phyloP scores from a whole-genome alignment of 2,329 filamentous ascomycete species.

The Phoma sp. region DNA sequence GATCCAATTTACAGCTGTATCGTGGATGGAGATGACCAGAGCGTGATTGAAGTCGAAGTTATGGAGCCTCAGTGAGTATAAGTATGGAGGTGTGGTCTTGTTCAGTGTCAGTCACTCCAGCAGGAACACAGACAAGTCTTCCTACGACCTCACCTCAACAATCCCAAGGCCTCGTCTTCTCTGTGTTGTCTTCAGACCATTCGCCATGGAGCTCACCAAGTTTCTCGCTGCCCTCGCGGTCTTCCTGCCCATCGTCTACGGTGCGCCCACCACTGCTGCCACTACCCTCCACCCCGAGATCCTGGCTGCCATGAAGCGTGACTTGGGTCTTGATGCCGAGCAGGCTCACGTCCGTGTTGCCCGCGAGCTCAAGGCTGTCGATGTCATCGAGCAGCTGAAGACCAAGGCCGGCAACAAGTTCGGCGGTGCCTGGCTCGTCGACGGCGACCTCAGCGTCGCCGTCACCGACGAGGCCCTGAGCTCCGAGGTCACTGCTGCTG shows the following conservation, averaged over 20 bases:
- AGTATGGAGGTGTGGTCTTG: conserved; percentile 19
- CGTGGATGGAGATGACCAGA: conserved; percentile 5
- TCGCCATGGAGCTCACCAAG: conserved; percentile 48
- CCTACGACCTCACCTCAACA: conserved; percentile 32
- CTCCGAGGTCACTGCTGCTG: conserved; percentile 45
- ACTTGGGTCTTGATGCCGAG: conserved; percentile 49
- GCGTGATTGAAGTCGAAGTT: conserved; percentile 8
- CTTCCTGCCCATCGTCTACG: conserved; percentile 50
- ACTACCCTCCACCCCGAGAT: conserved; percentile 50
- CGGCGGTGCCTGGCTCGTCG: conserved; percentile 50
- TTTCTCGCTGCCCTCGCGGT: conserved; percentile 49
- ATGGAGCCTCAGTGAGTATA: conserved; percentile 22
- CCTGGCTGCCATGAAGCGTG: conserved; percentile 53
- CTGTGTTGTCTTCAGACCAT: conserved; percentile 30
- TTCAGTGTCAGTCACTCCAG: conserved; percentile 11
- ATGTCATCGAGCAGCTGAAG: conserved; percentile 48
- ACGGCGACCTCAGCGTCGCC: conserved; percentile 47
- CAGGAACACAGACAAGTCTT: conserved; percentile 23
- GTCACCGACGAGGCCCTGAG: conserved; percentile 48
- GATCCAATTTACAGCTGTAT: conserved; percentile 13
- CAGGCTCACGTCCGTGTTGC: conserved; percentile 49
- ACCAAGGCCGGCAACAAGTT: conserved; percentile 44
- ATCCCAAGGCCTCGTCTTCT: conserved; percentile 27
- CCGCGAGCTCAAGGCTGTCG: conserved; percentile 45
- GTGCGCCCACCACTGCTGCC: conserved; percentile 46